Percentiles rank a stretch among this genome's conserved stretches.
Conservation (phyloP, 176 grass and related monocot species). For the Eleusine coracana region DNA sequence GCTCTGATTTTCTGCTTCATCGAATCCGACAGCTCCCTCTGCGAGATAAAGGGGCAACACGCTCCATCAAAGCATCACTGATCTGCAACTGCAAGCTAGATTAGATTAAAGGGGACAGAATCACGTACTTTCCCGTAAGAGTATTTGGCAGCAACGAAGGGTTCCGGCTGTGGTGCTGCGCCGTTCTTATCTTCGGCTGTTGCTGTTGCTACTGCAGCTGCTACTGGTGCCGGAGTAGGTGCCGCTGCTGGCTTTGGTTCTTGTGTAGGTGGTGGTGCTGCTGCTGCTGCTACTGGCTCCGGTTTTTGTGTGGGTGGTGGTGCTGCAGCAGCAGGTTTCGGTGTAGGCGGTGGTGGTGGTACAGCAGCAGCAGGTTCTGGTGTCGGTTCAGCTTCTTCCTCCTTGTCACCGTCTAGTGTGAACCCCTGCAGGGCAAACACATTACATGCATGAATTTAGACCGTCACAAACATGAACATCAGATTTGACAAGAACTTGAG, state of each 20-base stretch:
- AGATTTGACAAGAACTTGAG: constrained; percentile 1
- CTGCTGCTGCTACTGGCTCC: neutral
- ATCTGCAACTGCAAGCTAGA: too few relatives aligned
- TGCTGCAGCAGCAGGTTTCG: neutral
- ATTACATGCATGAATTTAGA: neutral
- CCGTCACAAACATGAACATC: neutral
- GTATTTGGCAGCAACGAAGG: constrained; percentile 85
- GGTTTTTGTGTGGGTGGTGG: neutral
- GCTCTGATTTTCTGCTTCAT: constrained; percentile 81
- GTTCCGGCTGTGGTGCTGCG: constrained; percentile 56
- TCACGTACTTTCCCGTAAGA: constrained; percentile 69
- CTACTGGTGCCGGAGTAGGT: constrained; percentile 4
- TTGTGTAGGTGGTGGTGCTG: neutral
- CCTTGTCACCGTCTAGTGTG: constrained; percentile 54
- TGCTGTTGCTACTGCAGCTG: constrained; percentile 11
- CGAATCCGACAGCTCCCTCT: constrained; percentile 70
- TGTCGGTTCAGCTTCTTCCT: neutral
- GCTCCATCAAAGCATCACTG: constrained; percentile 4
- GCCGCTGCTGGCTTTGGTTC: neutral
- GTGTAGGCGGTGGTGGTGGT: neutral
- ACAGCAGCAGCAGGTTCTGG: neutral
- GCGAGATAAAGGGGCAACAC: constrained; percentile 17
- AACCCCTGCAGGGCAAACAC: constrained; percentile 61
- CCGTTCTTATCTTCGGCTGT: constrained; percentile 30
- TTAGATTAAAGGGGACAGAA: constrained; percentile 7